phyloP scores from a whole-genome alignment of 176 grass and related monocot genomes.

The Cymbopogon citratus region DNA sequence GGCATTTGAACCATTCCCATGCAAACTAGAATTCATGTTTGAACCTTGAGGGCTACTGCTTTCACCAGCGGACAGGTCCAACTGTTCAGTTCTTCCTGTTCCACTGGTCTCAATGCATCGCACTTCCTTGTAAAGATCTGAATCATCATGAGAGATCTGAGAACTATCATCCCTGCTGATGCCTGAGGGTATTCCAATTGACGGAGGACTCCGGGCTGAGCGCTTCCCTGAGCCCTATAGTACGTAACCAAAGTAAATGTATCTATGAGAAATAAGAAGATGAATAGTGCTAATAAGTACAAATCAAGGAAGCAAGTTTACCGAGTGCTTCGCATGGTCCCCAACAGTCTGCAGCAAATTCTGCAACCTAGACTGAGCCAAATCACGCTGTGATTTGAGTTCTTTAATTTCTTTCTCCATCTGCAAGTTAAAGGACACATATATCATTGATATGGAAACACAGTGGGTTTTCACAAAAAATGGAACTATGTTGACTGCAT shows the following conservation, averaged over 20 bases:
- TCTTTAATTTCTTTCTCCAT: conserved; percentile 95
- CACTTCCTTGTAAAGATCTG: conserved; percentile 84
- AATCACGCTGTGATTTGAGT: conserved; percentile 66
- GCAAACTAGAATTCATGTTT: conserved; percentile 19
- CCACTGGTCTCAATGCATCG: conserved; percentile 60
- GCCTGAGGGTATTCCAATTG: conserved; percentile 29
- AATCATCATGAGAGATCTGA: conserved; percentile 48
- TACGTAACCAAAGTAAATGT: conserved; percentile 24
- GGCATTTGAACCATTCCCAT: conserved; percentile 31
- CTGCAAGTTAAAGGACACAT: conserved; percentile 33
- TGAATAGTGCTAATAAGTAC: neutral
- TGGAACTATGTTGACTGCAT: neutral
- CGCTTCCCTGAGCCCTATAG: conserved; percentile 54
- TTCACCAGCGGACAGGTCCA: conserved; percentile 41
- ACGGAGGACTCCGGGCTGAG: conserved; percentile 48
- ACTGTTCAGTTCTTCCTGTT: conserved; percentile 31
- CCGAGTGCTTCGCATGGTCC: conserved; percentile 46
- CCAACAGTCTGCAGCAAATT: conserved; percentile 60
- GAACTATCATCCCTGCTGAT: conserved; percentile 37
- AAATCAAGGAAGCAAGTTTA: conserved; percentile 30
- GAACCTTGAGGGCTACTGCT: conserved; percentile 24
- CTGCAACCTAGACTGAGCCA: conserved; percentile 68
- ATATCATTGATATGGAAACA: conserved; percentile 13
- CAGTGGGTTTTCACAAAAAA: neutral
- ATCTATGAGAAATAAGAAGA: conserved; percentile 1